phyloP scores from a whole-genome alignment of 768 basidiomycete species.

The Termitomyces sp. region DNA sequence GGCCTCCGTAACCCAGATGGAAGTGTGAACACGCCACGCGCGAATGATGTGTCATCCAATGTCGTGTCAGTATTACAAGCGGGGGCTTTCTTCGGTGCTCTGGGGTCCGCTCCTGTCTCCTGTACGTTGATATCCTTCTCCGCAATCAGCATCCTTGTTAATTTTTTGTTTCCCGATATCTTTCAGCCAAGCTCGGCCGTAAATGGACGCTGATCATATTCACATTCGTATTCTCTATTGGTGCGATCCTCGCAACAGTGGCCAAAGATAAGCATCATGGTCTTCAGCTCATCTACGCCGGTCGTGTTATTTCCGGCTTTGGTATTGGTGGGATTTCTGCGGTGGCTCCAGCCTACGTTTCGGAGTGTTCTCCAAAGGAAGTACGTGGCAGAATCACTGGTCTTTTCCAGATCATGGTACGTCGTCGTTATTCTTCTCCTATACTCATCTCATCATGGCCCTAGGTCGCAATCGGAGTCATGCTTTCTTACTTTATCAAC shows the following conservation, averaged over 20 bases:
- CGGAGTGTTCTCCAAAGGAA: conserved; percentile 84
- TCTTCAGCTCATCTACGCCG: conserved; percentile 70
- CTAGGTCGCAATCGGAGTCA: conserved; percentile 74
- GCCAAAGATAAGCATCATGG: conserved; percentile 51
- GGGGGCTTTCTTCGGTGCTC: conserved; percentile 85
- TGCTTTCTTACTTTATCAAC: conserved; percentile 82
- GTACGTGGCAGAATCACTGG: conserved; percentile 86
- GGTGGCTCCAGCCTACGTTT: conserved; percentile 84
- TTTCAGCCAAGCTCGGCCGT: conserved; percentile 59
- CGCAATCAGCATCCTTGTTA: neutral
- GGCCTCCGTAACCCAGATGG: conserved; percentile 48
- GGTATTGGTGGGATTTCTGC: conserved; percentile 82
- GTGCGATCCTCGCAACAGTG: conserved; percentile 72
- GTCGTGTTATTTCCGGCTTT: conserved; percentile 75
- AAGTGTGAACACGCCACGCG: conserved; percentile 26
- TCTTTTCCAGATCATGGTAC: conserved; percentile 80
- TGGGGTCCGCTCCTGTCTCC: conserved; percentile 68
- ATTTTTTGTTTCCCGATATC: neutral
- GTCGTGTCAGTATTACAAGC: conserved; percentile 87
- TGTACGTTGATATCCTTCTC: conserved; percentile 34
- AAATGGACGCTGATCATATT: conserved; percentile 59
- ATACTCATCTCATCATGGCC: neutral
- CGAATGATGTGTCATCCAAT: conserved; percentile 65
- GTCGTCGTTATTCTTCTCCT: neutral
- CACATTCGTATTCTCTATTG: conserved; percentile 60